Percentiles rank a stretch among this genome's conserved stretches.
Conservation (phyloP, 768 basidiomycete genomes). For the Collybiopsis confluens region DNA sequence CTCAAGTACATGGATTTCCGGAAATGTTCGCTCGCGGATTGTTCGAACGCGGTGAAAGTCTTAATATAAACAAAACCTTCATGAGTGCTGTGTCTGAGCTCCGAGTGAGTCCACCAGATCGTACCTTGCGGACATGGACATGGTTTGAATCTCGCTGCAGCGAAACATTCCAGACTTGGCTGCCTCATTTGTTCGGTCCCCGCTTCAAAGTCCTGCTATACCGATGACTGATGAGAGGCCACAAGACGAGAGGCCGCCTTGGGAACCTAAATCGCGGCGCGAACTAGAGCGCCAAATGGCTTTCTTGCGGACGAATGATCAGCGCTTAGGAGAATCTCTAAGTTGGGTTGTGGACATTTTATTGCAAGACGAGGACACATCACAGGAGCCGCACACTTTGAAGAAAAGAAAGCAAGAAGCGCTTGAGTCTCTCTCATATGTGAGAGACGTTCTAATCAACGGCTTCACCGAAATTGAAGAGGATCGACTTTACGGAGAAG, state of each 20-base stretch:
- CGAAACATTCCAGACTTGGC: constrained; percentile 85
- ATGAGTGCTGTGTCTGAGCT: constrained; percentile 78
- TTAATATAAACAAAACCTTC: constrained; percentile 81
- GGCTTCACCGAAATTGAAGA: constrained; percentile 55
- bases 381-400: constrained; percentile 34
- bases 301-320: constrained; percentile 52
- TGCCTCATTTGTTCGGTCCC: constrained; percentile 58
- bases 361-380: constrained; percentile 48
- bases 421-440: constrained; percentile 71
- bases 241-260: constrained; percentile 54
- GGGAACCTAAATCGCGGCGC: constrained; percentile 66
- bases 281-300: constrained; percentile 66
- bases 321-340: constrained; percentile 63
- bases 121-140: too few relatives aligned
- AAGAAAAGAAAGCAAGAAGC: constrained; percentile 55
- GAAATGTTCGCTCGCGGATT: constrained; percentile 72
- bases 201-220: constrained; percentile 38
- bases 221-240: constrained; percentile 60
- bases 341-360: constrained; percentile 73
- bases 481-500: constrained; percentile 58
- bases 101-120: too few relatives aligned
- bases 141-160: constrained; percentile 28
- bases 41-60: constrained; percentile 69
- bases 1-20: constrained; percentile 52
- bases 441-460: constrained; percentile 67